These are phyloP conservation scores for Pythium chondricola DNA, from an alignment of 352 stramenopile genomes.

Conservation along the genomic window DNA sequence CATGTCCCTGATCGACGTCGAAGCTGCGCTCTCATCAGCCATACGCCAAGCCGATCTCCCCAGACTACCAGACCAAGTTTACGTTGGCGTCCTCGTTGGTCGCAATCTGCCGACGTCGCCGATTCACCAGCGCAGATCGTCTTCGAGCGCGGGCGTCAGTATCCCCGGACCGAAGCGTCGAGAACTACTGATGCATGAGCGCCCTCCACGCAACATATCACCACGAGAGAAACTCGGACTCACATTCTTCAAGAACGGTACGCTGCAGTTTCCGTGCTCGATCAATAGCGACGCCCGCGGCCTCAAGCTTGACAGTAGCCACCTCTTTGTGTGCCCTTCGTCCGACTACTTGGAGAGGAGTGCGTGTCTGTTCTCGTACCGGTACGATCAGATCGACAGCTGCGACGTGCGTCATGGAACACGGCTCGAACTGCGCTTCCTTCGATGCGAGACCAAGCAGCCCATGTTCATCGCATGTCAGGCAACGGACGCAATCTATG, in stretches of 20 bases:
- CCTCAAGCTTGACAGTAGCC: slow-evolving; percentile 39
- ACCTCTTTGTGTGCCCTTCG: slow-evolving; percentile 52
- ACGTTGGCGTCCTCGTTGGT: slow-evolving; percentile 61
- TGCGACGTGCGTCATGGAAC: slow-evolving; percentile 33
- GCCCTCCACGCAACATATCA: slow-evolving; percentile 34
- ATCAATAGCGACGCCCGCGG: slow-evolving; percentile 49
- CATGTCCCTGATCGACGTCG: slow-evolving; percentile 26
- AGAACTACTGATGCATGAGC: slow-evolving; percentile 49
- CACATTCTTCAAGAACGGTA: slow-evolving; percentile 44
- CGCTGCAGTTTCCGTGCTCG: slow-evolving; percentile 50
- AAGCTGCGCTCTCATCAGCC: slow-evolving; percentile 31
- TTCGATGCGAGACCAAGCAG: slow-evolving; percentile 42
- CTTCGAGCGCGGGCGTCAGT: neutral
- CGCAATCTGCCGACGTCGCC: slow-evolving; percentile 52
- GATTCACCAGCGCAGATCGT: slow-evolving; percentile 54
- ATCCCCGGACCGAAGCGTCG: slow-evolving; percentile 33
- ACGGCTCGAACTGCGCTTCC: slow-evolving; percentile 51
- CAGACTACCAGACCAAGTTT: slow-evolving; percentile 39
- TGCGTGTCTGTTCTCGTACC: slow-evolving; percentile 64
- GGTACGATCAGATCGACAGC: slow-evolving; percentile 44
- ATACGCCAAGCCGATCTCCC: slow-evolving; percentile 23
- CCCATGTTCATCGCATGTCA: slow-evolving; percentile 53
- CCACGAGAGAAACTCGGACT: slow-evolving; percentile 41
- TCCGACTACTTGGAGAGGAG: slow-evolving; percentile 50
- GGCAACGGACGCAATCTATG: slow-evolving; percentile 44